phyloP scores from a whole-genome alignment of 139 green algal species.

The Astrephomene gubernaculifera region DNA sequence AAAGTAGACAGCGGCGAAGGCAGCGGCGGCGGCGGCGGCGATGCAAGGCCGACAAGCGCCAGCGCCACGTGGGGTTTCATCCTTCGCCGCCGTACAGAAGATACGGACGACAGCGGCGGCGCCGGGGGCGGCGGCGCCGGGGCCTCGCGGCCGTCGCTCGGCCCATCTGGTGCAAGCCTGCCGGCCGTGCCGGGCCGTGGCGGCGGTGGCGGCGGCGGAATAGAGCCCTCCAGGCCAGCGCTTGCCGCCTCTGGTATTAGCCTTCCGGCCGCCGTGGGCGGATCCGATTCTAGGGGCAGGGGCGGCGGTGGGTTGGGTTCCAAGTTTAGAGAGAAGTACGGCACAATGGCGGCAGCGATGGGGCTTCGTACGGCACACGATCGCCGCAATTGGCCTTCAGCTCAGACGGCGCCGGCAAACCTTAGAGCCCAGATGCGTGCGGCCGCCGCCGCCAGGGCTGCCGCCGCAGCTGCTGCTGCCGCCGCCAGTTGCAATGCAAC shows the following conservation, averaged over 20 bases:
- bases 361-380: constrained; percentile 29
- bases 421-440: constrained; percentile 7
- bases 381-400: not conserved
- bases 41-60: no score
- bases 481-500: not conserved
- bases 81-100: no score
- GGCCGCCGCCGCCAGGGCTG: not conserved
- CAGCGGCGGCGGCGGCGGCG: no score
- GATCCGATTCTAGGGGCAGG: not conserved
- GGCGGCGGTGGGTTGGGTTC: not conserved
- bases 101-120: not conserved
- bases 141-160: no score
- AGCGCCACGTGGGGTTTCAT: no score
- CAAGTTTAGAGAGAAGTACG: constrained; percentile 36
- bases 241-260: no score
- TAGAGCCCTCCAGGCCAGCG: no score
- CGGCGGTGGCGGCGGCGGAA: not conserved
- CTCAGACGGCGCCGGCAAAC: not conserved
- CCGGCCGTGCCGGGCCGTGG: not conserved
- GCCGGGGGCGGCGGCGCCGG: not conserved
- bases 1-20: no score
- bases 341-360: constrained; percentile 42
- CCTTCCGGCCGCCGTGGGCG: not conserved
- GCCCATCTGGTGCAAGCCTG: no score
- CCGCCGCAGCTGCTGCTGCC: not conserved